Conservation (phyloP, 2,329 filamentous ascomycete species). For the Gaeumannomyces tritici region DNA sequence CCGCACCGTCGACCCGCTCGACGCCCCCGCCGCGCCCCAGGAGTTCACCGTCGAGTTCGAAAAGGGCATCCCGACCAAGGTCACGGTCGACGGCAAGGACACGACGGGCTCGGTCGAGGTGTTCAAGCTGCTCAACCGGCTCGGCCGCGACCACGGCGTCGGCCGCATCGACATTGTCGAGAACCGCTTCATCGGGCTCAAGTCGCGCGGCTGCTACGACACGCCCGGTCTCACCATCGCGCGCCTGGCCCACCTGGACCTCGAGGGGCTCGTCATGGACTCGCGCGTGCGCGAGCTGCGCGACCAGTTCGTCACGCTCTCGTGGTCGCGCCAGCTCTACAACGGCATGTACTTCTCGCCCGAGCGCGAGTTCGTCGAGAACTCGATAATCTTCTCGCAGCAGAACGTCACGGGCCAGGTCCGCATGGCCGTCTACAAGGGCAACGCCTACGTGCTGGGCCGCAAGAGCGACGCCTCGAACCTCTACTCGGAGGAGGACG, state of each 20-base stretch:
- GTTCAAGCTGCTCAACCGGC: constrained; percentile 62
- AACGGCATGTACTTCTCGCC: constrained; percentile 43
- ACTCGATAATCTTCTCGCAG: constrained; percentile 51
- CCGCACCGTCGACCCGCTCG: constrained; percentile 56
- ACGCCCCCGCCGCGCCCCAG: constrained; percentile 60
- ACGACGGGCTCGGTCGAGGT: constrained; percentile 62
- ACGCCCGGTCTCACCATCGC: constrained; percentile 40
- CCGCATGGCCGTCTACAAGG: constrained; percentile 27
- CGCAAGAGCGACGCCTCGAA: constrained; percentile 35
- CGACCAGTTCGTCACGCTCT: constrained; percentile 46
- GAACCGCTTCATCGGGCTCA: constrained; percentile 63
- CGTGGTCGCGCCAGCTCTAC: constrained; percentile 35
- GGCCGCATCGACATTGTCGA: constrained; percentile 79
- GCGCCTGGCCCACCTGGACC: constrained; percentile 33
- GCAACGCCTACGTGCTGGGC: constrained; percentile 33
- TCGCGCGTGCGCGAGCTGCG: constrained; percentile 46
- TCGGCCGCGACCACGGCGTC: constrained; percentile 63
- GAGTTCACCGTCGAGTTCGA: constrained; percentile 65
- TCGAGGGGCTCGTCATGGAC: constrained; percentile 42
- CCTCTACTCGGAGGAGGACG: constrained; percentile 39
- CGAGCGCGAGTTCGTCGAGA: constrained; percentile 37
- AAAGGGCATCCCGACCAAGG: constrained; percentile 61
- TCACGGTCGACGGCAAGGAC: constrained; percentile 43
- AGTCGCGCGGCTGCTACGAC: constrained; percentile 76
- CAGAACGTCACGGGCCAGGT: constrained; percentile 31